phyloP scores from a whole-genome alignment of 495 filamentous ascomycete genomes.

The Penicillium mononematosum region DNA sequence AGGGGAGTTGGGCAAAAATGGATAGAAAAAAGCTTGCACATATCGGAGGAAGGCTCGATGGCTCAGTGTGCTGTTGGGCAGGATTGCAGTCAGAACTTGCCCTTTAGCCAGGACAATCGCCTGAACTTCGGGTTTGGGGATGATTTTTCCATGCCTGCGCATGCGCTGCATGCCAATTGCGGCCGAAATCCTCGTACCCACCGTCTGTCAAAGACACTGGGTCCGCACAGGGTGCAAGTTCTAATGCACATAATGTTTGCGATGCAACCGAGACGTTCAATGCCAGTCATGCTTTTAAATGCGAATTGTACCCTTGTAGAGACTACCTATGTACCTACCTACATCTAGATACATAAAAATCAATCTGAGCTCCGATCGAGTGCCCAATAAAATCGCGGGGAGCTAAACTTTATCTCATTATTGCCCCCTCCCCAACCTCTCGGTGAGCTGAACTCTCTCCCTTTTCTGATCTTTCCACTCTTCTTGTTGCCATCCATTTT shows the following conservation, averaged over 20 bases:
- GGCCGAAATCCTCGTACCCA: conserved; percentile 20
- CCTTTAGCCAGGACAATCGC: conserved; percentile 26
- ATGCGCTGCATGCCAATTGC: conserved; percentile 23
- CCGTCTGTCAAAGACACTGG: conserved; percentile 12
- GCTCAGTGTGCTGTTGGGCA: conserved; percentile 34
- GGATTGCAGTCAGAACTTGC: conserved; percentile 34
- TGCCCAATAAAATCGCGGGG: conserved; percentile 6
- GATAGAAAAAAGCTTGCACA: conserved; percentile 45
- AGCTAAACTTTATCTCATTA: conserved; percentile 10
- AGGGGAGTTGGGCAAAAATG: conserved; percentile 23
- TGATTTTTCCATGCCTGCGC: conserved; percentile 20
- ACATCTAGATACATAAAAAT: neutral
- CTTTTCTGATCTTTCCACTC: neutral
- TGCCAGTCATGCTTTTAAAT: conserved; percentile 37
- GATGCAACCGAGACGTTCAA: conserved; percentile 33
- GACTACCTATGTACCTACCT: neutral
- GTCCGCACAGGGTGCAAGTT: conserved; percentile 26
- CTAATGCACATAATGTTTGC: conserved; percentile 46
- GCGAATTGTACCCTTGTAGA: conserved; percentile 1
- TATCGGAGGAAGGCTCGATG: conserved; percentile 38
- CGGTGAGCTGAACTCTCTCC: conserved; percentile 1
- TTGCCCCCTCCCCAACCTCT: neutral
- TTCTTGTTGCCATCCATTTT: neutral
- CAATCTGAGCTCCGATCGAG: neutral
- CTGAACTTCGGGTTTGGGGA: conserved; percentile 26